Evolutionary conservation across 352 stramenopile genomes (phyloP), one percentile per base, ranked within the genome.

Genomic region (Thalassiosira exigua): DNA sequence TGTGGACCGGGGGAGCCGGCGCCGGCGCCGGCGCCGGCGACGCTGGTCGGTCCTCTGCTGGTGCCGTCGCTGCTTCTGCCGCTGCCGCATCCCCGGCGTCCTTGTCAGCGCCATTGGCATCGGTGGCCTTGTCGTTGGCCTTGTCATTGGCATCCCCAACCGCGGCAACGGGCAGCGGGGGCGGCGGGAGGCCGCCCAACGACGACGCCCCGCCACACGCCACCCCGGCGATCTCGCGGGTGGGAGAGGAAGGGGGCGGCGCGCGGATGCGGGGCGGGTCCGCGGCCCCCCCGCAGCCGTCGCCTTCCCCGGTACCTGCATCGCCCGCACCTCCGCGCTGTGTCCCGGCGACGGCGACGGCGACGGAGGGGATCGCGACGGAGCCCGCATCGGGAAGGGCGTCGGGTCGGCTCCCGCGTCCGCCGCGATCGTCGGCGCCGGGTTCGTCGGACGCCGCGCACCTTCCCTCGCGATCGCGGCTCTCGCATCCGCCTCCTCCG

Each of bases 271-370:
- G 52, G 9, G 52, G 52, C 22, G 4, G 4, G 29, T 11, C 29
- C 24, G 46, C 4, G 24, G 4, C 46, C 9, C 2, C 44, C 26
- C 48, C 21, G 12, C 19, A 53, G 66, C 17, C 11, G 4, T 46
- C 64, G 22, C 26, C 64, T n/a, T 32, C 42, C 9, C 36, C 52
- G 24, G 3, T 48, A 33, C 4, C 64, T 17, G n/a, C 24, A 65
- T 0, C 52, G 29, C n/a, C n/a, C n/a, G n/a, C n/a, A n/a, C n/a
- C n/a, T n/a, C n/a, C n/a, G n/a, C n/a, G n/a, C n/a, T n/a, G n/a
- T n/a, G n/a, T n/a, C n/a, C n/a, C n/a, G n/a, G n/a, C n/a, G n/a
- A n/a, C n/a, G n/a, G n/a, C n/a, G 17, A 19, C 32, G 3, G 24
- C 12, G 3, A 65, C 1, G 24, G 5, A 22, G 22, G 24, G 11